Conservation (phyloP, 495 filamentous ascomycete genomes). For the Astrothelium subdiscretum region DNA sequence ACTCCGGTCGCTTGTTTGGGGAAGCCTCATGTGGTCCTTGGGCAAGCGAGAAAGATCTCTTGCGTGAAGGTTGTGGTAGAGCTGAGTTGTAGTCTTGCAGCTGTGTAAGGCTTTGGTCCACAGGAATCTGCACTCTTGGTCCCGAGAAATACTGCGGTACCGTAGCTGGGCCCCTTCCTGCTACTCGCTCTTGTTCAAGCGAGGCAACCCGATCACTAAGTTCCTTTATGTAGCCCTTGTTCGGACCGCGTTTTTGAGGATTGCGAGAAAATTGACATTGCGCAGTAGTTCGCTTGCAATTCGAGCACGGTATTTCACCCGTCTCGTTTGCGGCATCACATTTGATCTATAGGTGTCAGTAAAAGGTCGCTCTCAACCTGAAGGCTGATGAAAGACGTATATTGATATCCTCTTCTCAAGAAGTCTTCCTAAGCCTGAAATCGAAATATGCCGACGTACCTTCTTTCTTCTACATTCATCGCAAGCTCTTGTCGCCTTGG, state of each 20-base stretch:
- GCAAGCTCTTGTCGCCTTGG: conserved; percentile 87
- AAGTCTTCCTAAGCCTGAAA: background rate
- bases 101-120: background rate
- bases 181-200: conserved; percentile 48
- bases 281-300: conserved; percentile 66
- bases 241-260: conserved; percentile 89
- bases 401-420: background rate
- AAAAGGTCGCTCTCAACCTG: background rate
- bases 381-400: background rate
- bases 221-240: conserved; percentile 98
- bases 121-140: background rate
- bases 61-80: background rate
- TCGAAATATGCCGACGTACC: conserved; percentile 29
- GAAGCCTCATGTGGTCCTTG: background rate
- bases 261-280: conserved; percentile 83
- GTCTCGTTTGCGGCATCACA: conserved; percentile 80
- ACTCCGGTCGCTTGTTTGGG: conserved; percentile 4
- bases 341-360: conserved; percentile 49
- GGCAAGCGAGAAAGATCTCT: background rate
- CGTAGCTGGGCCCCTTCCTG: conserved; percentile 8
- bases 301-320: conserved; percentile 69
- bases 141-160: background rate
- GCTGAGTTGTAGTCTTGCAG: conserved; percentile 11
- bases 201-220: conserved; percentile 77
- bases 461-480: conserved; percentile 95